phyloP scores from a whole-genome alignment of 345 rosid genomes.

The Stellera chamaejasme region DNA sequence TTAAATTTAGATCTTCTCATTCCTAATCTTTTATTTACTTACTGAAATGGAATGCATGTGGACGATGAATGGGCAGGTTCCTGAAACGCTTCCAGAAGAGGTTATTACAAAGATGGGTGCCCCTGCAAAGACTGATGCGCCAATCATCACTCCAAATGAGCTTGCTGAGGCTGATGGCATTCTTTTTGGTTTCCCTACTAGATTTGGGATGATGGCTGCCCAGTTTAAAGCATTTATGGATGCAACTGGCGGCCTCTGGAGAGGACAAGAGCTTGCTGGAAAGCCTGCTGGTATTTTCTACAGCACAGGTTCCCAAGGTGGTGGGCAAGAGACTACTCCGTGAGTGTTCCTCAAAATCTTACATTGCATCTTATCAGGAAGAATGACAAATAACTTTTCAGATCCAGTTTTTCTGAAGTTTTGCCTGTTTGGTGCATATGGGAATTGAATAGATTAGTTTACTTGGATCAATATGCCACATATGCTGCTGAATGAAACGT shows the following conservation, averaged over 20 bases:
- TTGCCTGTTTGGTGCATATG: too few relatives aligned
- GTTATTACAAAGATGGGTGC: slow-evolving; percentile 61
- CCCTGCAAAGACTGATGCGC: slow-evolving; percentile 51
- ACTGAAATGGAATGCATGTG: too few relatives aligned
- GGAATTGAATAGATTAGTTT: too few relatives aligned
- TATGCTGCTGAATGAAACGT: too few relatives aligned
- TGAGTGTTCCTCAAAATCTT: slow-evolving; percentile 16
- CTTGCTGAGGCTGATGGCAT: slow-evolving; percentile 59
- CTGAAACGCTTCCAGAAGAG: slow-evolving; percentile 57
- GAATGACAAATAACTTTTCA: too few relatives aligned
- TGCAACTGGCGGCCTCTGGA: slow-evolving; percentile 64
- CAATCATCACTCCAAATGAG: slow-evolving; percentile 42
- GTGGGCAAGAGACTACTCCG: slow-evolving; percentile 82
- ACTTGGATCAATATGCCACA: too few relatives aligned
- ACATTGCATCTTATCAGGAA: too few relatives aligned
- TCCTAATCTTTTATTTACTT: too few relatives aligned
- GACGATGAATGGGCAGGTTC: slow-evolving; percentile 28
- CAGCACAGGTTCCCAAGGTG: slow-evolving; percentile 76
- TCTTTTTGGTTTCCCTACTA: slow-evolving; percentile 63
- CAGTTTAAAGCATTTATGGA: slow-evolving; percentile 71
- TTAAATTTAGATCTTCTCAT: not conserved
- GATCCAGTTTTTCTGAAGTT: too few relatives aligned
- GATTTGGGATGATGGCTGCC: slow-evolving; percentile 76
- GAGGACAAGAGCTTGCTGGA: slow-evolving; percentile 54
- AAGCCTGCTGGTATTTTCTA: slow-evolving; percentile 72